These are phyloP conservation scores for Nicotiana otophora DNA, from an alignment of 257 asterid species.

Conservation along the genomic window DNA sequence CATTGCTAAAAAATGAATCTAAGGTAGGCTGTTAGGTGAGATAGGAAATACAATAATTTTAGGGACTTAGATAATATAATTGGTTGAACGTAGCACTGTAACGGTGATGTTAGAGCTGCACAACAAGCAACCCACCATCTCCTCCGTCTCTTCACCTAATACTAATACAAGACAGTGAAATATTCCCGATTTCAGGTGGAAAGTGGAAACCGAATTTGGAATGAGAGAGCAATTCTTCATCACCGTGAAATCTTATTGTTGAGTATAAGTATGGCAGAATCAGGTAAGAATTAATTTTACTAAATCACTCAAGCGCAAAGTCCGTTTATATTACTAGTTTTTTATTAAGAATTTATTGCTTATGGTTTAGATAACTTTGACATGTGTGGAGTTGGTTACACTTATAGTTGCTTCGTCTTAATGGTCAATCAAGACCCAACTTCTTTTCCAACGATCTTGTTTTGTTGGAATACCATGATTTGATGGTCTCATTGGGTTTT, in stretches of 20 bases:
- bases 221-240: slow-evolving; percentile 9
- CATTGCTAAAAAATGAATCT: no score
- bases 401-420: not conserved
- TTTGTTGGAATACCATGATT: not conserved
- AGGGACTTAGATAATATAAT: no score
- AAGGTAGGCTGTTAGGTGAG: no score
- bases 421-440: not conserved
- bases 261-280: slow-evolving; percentile 29
- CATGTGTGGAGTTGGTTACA: not conserved
- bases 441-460: not conserved
- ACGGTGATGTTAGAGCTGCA: no score
- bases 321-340: not conserved
- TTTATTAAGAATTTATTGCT: not conserved
- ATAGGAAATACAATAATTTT: no score
- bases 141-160: no score
- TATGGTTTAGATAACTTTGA: not conserved
- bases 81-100: no score
- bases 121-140: no score
- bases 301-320: not conserved
- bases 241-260: not conserved
- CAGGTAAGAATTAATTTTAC: slow-evolving; percentile 25
- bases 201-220: slow-evolving; percentile 6
- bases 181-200: not conserved
- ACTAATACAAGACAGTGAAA: not conserved
- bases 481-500: not conserved